Evolutionary conservation across 1,284 basidiomycete genomes (phyloP).

Genomic region (Sanghuangporus baumii): DNA sequence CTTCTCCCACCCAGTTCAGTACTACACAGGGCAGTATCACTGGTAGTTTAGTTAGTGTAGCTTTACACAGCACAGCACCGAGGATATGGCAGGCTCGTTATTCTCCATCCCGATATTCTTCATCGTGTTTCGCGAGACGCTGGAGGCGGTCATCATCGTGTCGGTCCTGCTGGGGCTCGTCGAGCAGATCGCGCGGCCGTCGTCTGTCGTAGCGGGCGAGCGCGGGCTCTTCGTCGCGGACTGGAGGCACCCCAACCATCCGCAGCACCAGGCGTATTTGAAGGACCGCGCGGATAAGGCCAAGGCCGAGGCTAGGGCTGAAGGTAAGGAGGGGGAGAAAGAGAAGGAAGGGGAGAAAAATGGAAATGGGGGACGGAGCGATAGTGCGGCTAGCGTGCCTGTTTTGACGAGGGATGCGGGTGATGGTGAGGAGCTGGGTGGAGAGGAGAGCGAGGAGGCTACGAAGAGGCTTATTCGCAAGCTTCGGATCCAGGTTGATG

Average conservation of each 20-base stretch:
- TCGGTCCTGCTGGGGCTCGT: slow-evolving; percentile 83
- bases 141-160: slow-evolving; percentile 86
- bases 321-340: slow-evolving; percentile 17
- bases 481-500: slow-evolving; percentile 54
- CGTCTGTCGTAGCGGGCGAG: slow-evolving; percentile 9
- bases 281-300: slow-evolving; percentile 1
- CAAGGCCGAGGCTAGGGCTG: neutral
- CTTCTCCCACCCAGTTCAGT: no score
- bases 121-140: slow-evolving; percentile 84
- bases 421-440: slow-evolving; percentile 25
- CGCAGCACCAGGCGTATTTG: slow-evolving; percentile 7
- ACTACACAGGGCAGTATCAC: no score
- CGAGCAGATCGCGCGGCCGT: slow-evolving; percentile 64
- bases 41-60: no score
- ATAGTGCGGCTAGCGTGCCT: neutral
- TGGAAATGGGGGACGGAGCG: slow-evolving; percentile 3
- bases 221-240: slow-evolving; percentile 9
- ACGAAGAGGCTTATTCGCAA: slow-evolving; percentile 45
- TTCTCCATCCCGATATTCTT: slow-evolving; percentile 84
- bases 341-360: slow-evolving; percentile 17
- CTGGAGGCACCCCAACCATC: slow-evolving; percentile 13
- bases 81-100: slow-evolving; percentile 51
- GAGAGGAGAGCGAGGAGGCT: slow-evolving; percentile 21
- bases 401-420: slow-evolving; percentile 13
- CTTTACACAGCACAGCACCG: no score